Evolutionary conservation across 2,329 filamentous ascomycete species (phyloP).

Genomic region (Aureobasidium namibiae): DNA sequence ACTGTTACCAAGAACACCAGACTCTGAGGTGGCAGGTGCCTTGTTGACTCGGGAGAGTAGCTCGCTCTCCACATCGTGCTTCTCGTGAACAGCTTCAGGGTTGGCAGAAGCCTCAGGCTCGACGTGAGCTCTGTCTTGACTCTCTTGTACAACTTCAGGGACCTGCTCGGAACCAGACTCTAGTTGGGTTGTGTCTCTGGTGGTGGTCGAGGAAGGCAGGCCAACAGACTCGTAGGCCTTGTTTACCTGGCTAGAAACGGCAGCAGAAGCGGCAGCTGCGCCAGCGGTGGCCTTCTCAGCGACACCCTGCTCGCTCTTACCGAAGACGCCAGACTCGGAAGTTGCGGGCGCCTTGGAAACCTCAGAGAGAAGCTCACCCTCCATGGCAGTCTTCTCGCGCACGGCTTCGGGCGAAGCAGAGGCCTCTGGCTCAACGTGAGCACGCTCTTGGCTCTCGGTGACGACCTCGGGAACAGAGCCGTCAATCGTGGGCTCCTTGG

Average conservation of each 20-base stretch:
- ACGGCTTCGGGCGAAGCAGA: slow-evolving; percentile 52
- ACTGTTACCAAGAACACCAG: slow-evolving; percentile 31
- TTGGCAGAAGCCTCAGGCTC: slow-evolving; percentile 59
- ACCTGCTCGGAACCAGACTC: slow-evolving; percentile 30
- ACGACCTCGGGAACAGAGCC: slow-evolving; percentile 51
- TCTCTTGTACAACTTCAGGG: slow-evolving; percentile 36
- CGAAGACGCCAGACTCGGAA: slow-evolving; percentile 28
- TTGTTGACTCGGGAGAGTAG: slow-evolving; percentile 53
- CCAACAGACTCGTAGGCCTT: neutral
- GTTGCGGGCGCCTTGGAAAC: slow-evolving; percentile 33
- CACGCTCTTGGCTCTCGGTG: slow-evolving; percentile 62
- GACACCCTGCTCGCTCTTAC: slow-evolving; percentile 20
- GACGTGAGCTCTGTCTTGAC: slow-evolving; percentile 57
- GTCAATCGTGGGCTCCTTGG: slow-evolving; percentile 9
- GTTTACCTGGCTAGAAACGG: slow-evolving; percentile 18
- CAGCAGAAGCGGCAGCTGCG: slow-evolving; percentile 30
- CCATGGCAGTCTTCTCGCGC: slow-evolving; percentile 42
- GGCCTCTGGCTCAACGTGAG: slow-evolving; percentile 56
- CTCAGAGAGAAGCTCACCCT: slow-evolving; percentile 61
- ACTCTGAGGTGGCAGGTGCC: slow-evolving; percentile 19
- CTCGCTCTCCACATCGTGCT: slow-evolving; percentile 56
- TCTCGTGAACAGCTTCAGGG: slow-evolving; percentile 41
- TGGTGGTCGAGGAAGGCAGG: slow-evolving; percentile 16
- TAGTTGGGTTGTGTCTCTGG: slow-evolving; percentile 25
- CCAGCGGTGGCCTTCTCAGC: slow-evolving; percentile 32